Conservation (phyloP, 1,139 yeast genomes). For the Scheffersomyces illinoinensis region DNA sequence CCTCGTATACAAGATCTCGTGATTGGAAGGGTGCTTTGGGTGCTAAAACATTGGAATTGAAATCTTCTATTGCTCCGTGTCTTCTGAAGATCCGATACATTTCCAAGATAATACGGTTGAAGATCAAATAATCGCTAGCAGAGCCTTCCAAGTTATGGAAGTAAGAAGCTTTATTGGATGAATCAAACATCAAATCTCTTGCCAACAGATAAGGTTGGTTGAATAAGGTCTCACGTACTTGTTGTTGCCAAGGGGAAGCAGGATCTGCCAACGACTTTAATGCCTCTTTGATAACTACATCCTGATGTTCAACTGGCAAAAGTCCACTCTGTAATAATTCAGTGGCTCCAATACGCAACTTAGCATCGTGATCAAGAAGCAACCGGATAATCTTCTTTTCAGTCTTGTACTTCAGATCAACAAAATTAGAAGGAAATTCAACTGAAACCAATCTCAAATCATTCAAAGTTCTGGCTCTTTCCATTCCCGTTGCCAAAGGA, state of each 20-base stretch:
- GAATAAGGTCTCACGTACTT: conserved; percentile 83
- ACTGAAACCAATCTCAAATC: conserved; percentile 59
- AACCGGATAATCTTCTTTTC: conserved; percentile 67
- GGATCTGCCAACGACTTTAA: conserved; percentile 83
- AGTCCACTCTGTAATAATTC: conserved; percentile 75
- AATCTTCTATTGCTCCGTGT: conserved; percentile 87
- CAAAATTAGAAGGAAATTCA: conserved; percentile 68
- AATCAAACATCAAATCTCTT: conserved; percentile 77
- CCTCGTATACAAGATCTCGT: conserved; percentile 66
- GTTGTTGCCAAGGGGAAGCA: conserved; percentile 91
- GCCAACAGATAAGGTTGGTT: conserved; percentile 82
- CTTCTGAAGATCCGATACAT: conserved; percentile 60
- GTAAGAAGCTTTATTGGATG: conserved; percentile 25
- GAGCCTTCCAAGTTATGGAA: conserved; percentile 22
- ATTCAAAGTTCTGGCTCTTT: conserved; percentile 71
- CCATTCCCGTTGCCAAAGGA: conserved; percentile 86
- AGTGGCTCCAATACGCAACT: conserved; percentile 73
- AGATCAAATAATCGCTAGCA: conserved; percentile 41
- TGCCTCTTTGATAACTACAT: conserved; percentile 85
- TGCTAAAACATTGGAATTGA: conserved; percentile 53
- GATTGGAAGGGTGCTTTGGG: conserved; percentile 80
- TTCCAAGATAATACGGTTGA: conserved; percentile 54
- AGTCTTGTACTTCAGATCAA: conserved; percentile 45
- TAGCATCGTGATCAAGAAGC: conserved; percentile 77
- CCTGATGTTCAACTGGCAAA: conserved; percentile 87